These are phyloP conservation scores for Phalaenopsis equestris DNA, from an alignment of 106 monocot species.

Conservation along the genomic window DNA sequence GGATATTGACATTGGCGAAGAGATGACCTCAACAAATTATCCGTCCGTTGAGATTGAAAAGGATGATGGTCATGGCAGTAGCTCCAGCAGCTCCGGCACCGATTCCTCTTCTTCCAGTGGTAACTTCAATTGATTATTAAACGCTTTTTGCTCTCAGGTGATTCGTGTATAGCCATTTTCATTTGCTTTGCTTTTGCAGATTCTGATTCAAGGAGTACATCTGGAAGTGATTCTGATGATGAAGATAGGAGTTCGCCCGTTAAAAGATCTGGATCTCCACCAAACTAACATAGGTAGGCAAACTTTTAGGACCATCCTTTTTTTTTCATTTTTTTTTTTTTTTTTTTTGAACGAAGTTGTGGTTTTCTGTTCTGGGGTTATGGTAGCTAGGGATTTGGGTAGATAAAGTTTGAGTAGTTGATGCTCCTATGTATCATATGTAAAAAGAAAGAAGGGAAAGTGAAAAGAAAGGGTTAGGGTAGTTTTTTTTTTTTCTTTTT, in stretches of 20 bases:
- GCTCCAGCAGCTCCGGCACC: constrained; percentile 48
- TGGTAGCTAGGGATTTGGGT: not conserved
- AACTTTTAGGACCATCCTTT: not conserved
- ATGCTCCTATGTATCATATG: not conserved
- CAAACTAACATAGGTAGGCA: constrained; percentile 10
- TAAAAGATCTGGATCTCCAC: constrained; percentile 6
- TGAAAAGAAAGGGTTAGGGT: not conserved
- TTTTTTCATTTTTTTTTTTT: not conserved
- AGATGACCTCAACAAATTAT: constrained; percentile 60
- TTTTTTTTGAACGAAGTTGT: not conserved
- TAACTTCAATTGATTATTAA: not conserved
- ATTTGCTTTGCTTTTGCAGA: constrained; percentile 18
- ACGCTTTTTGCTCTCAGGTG: not conserved
- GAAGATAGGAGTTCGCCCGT: constrained; percentile 29
- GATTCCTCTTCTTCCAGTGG: constrained; percentile 63
- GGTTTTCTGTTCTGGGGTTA: not conserved
- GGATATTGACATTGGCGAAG: constrained; percentile 88
- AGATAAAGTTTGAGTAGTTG: not conserved
- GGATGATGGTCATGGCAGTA: constrained; percentile 38
- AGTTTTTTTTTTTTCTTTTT: not conserved
- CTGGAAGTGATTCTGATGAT: constrained; percentile 46
- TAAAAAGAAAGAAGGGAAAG: not conserved
- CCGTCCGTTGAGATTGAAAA: constrained; percentile 79
- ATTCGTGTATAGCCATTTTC: not conserved
- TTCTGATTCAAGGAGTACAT: constrained; percentile 60